phyloP scores from a whole-genome alignment of 768 basidiomycete species.

The Phanerodontia chrysosporium region DNA sequence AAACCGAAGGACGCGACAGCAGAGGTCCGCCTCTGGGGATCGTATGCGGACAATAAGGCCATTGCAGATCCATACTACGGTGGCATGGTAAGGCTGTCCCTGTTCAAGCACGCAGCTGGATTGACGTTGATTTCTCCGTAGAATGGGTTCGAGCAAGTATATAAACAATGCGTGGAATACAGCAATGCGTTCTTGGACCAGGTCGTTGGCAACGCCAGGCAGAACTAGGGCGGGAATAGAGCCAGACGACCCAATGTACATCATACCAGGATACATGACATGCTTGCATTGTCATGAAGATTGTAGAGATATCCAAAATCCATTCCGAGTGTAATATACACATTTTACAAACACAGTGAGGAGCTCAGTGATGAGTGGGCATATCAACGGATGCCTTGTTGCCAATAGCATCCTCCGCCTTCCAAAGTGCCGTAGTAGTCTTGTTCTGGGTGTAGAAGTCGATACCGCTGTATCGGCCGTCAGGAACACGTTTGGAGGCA shows the following conservation, averaged over 20 bases:
- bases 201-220: slow-evolving; percentile 38
- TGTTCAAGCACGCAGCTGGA: not conserved
- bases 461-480: slow-evolving; percentile 53
- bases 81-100: slow-evolving; percentile 42
- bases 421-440: slow-evolving; percentile 94
- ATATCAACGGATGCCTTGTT: slow-evolving; percentile 81
- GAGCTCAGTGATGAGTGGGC: slow-evolving; percentile 67
- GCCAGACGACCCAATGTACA: too few species aligned
- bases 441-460: slow-evolving; percentile 97
- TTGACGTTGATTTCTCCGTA: slow-evolving; percentile 22
- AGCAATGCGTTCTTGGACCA: slow-evolving; percentile 80
- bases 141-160: slow-evolving; percentile 75
- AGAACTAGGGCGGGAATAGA: slow-evolving; percentile 2
- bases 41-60: slow-evolving; percentile 62
- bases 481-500: slow-evolving; percentile 1
- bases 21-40: slow-evolving; percentile 73
- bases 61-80: slow-evolving; percentile 89
- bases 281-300: too few species aligned
- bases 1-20: slow-evolving; percentile 50
- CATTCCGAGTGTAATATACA: not conserved
- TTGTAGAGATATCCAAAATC: not conserved
- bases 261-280: too few species aligned
- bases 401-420: slow-evolving; percentile 76
- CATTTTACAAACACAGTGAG: not conserved
- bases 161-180: slow-evolving; percentile 67